These are phyloP conservation scores for Nakazawaea wickerhamii DNA, from an alignment of 805 yeast species.

Conservation along the genomic window DNA sequence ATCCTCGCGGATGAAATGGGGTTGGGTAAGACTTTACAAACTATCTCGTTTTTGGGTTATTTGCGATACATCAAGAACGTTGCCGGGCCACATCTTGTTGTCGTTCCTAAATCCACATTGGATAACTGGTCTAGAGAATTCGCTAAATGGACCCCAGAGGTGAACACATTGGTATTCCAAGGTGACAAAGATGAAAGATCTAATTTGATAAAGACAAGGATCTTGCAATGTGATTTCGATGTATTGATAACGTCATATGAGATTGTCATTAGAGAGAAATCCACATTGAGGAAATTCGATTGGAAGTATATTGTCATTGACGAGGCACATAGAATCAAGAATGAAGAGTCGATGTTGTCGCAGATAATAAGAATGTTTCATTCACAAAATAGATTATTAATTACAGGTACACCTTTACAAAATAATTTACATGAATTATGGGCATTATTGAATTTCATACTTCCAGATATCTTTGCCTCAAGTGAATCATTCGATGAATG, in stretches of 20 bases:
- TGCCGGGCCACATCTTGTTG: constrained; percentile 69
- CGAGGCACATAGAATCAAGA: constrained; percentile 80
- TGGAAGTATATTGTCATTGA: constrained; percentile 79
- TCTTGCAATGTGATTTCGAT: constrained; percentile 62
- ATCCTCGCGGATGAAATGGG: constrained; percentile 99
- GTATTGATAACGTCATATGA: constrained; percentile 71
- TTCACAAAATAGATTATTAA: constrained; percentile 62
- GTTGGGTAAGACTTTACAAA: constrained; percentile 90
- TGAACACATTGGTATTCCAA: constrained; percentile 61
- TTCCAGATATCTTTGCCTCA: constrained; percentile 76
- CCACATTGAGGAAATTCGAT: constrained; percentile 56
- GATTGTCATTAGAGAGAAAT: constrained; percentile 69
- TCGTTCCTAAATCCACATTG: constrained; percentile 76
- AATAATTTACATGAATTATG: constrained; percentile 76
- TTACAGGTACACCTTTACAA: constrained; percentile 81
- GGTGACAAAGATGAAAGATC: constrained; percentile 70
- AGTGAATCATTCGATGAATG: constrained; percentile 70
- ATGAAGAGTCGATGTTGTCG: constrained; percentile 66
- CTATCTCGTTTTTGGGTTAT: constrained; percentile 77
- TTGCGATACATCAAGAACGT: constrained; percentile 54
- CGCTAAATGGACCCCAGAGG: constrained; percentile 75
- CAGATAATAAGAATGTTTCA: constrained; percentile 72
- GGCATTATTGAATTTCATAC: constrained; percentile 71
- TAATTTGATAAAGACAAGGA: constrained; percentile 41
- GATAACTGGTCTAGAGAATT: constrained; percentile 81